A percentile compares a stretch with the other conserved stretches of the same genome.
Evolutionary conservation across 2,329 filamentous ascomycete species (phyloP).

Genomic region (Capronia coronata): DNA sequence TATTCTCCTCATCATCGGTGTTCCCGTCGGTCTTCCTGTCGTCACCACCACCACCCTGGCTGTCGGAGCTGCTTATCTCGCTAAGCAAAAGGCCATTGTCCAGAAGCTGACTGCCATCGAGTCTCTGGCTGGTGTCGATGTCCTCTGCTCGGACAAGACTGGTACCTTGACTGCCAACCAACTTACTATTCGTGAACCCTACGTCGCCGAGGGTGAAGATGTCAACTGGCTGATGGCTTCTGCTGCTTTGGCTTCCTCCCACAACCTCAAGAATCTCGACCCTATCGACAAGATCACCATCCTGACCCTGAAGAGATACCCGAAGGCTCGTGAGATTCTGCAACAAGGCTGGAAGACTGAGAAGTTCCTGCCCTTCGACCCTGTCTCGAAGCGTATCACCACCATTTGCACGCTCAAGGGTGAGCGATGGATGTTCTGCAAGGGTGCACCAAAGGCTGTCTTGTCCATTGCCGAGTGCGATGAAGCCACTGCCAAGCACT

Average conservation of each 20-base stretch:
- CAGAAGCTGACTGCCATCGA: conserved; percentile 75
- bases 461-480: conserved; percentile 62
- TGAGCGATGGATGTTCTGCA: conserved; percentile 65
- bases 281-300: conserved; percentile 76
- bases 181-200: conserved; percentile 69
- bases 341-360: conserved; percentile 68
- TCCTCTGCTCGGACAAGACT: conserved; percentile 76
- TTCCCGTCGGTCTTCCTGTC: conserved; percentile 71
- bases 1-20: conserved; percentile 69
- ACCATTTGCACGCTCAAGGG: conserved; percentile 62
- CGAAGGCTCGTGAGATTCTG: conserved; percentile 69
- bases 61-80: conserved; percentile 70
- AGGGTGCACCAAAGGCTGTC: conserved; percentile 71
- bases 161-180: conserved; percentile 71
- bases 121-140: conserved; percentile 66
- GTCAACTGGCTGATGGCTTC: conserved; percentile 83
- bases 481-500: conserved; percentile 58
- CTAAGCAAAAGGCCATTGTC: conserved; percentile 70
- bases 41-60: conserved; percentile 72
- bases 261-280: conserved; percentile 72
- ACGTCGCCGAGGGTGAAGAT: conserved; percentile 68
- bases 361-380: conserved; percentile 72
- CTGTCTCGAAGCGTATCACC: conserved; percentile 73
- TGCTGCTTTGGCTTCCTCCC: conserved; percentile 67
- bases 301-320: conserved; percentile 67